Evolutionary conservation across 371 early-diverging fungal species (phyloP), one percentile per base, ranked within the genome.

Genomic region (Chytridiales sp.): DNA sequence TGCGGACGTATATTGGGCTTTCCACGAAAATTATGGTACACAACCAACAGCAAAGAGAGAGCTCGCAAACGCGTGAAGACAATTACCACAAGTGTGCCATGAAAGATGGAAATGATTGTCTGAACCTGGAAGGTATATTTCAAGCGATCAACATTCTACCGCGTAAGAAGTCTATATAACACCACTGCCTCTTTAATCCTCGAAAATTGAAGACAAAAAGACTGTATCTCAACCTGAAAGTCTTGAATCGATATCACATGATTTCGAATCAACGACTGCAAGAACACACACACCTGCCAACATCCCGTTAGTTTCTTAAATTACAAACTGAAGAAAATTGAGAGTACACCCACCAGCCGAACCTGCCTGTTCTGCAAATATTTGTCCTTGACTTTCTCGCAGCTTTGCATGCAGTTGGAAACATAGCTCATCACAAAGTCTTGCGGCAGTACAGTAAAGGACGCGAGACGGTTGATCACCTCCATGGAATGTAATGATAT

Each of bases 381-480:
- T 2, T 22, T 31, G 32, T 49, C 49, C 26, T 17, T 21, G n/a
- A n/a, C 11, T 29, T 13, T 15, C 9, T 13, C 26, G 8, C 49
- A 49, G 3, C 2, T 11, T 29, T 31, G 49, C 17, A 27, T 31
- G 8, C 27, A 15, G 32, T 31, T n/a, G 17, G 49, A 9, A 31
- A 49, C 32, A 51, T 83, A 88, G 19, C 69, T 63, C 44, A 85
- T 85, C 46, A 87, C 42, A 53, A 87, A 85, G 2, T 80, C 84
- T 13, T 74, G 62, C 0, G 82, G 70, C 8, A 86, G 61, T n/a
- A 64, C 48, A 0, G 67, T 61, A 17, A 74, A 15, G 34, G 74
- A 74, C 1, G 81, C 61, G 24, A 87, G 56, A 24, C 78, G 79
- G 60, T 87, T 84, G 24, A 89, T 73, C 15, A 87, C 81, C 57